Conservation (phyloP, 805 yeast genomes). For the Kodamaea hsintzibuensis region DNA sequence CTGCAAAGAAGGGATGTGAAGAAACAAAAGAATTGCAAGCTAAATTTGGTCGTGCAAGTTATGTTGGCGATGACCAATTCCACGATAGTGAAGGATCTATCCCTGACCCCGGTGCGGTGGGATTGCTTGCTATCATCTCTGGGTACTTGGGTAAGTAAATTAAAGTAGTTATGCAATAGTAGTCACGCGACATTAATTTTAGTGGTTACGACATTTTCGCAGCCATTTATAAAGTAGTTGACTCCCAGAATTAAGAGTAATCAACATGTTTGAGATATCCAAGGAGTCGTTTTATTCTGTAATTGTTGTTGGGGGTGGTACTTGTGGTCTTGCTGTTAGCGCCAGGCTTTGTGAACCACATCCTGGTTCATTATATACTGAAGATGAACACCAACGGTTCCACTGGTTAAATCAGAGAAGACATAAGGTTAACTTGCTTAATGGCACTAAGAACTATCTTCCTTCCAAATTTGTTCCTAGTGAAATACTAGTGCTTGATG, state of each 20-base stretch:
- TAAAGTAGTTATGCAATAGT: slow-evolving; percentile 5
- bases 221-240: not conserved
- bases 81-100: slow-evolving; percentile 63
- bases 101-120: slow-evolving; percentile 96
- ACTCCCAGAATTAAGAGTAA: not conserved
- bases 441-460: slow-evolving; percentile 10
- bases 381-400: slow-evolving; percentile 48
- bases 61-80: slow-evolving; percentile 67
- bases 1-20: slow-evolving; percentile 76
- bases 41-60: slow-evolving; percentile 91
- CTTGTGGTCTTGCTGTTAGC: slow-evolving; percentile 44
- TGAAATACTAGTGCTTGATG: slow-evolving; percentile 41
- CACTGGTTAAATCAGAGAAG: slow-evolving; percentile 43
- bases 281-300: slow-evolving; percentile 32
- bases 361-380: slow-evolving; percentile 47
- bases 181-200: slow-evolving; percentile 3
- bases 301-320: slow-evolving; percentile 48
- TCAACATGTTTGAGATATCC: slow-evolving; percentile 10
- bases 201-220: slow-evolving; percentile 8
- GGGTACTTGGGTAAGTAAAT: slow-evolving; percentile 33
- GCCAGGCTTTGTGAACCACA: slow-evolving; percentile 43
- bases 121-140: slow-evolving; percentile 61
- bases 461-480: slow-evolving; percentile 21
- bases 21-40: slow-evolving; percentile 75
- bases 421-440: slow-evolving; percentile 23